Percentiles rank a stretch among this genome's conserved stretches.
Evolutionary conservation across 2,329 filamentous ascomycete species (phyloP).

Genomic region (Domatiomyces catenatus): DNA sequence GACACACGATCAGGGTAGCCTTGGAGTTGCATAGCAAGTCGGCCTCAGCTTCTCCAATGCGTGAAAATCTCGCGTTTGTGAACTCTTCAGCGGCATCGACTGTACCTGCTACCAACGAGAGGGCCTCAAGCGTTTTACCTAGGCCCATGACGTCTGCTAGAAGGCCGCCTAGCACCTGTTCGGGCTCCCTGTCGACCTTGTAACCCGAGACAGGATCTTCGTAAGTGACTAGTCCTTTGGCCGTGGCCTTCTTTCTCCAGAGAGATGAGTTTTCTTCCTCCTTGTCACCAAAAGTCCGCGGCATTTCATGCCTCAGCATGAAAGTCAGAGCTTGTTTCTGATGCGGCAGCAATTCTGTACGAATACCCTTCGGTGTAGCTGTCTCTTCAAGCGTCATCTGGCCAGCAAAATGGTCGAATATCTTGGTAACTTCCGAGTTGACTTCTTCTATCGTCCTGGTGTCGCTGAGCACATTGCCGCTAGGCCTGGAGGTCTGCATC

Average conservation of each 20-base stretch:
- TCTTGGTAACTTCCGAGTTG: slow-evolving; percentile 63
- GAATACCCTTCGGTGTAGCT: slow-evolving; percentile 42
- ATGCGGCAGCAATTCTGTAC: slow-evolving; percentile 59
- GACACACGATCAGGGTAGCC: slow-evolving; percentile 73
- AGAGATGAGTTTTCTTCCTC: slow-evolving; percentile 55
- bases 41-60: slow-evolving; percentile 20
- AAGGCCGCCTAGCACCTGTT: slow-evolving; percentile 56
- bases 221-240: slow-evolving; percentile 47
- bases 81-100: slow-evolving; percentile 48
- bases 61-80: slow-evolving; percentile 28
- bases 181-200: slow-evolving; percentile 42
- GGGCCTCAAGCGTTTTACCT: slow-evolving; percentile 73
- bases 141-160: slow-evolving; percentile 78
- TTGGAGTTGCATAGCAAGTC: slow-evolving; percentile 50
- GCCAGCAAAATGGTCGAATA: slow-evolving; percentile 66
- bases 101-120: slow-evolving; percentile 59
- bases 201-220: slow-evolving; percentile 76
- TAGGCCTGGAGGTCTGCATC: slow-evolving; percentile 9
- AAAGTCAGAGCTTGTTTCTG: slow-evolving; percentile 85
- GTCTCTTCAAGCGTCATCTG: slow-evolving; percentile 58
- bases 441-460: slow-evolving; percentile 70
- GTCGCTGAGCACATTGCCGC: slow-evolving; percentile 22
- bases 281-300: slow-evolving; percentile 41
- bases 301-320: slow-evolving; percentile 63
- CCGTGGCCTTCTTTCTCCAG: slow-evolving; percentile 51